Evolutionary conservation across 1,284 basidiomycete species (phyloP).

Genomic region (Thelephora terrestris): DNA sequence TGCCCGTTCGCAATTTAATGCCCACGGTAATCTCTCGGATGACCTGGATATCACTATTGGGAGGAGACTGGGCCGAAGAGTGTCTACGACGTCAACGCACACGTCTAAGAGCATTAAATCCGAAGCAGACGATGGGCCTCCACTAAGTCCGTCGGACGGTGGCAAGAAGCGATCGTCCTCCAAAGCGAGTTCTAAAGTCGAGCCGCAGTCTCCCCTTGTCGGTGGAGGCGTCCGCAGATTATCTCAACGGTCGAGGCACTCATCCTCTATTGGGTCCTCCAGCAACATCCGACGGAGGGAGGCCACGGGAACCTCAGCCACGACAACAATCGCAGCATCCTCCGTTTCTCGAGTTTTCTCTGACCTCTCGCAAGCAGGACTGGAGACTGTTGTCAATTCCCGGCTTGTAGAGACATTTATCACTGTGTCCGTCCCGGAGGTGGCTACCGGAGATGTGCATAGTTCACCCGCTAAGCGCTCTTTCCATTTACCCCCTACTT

Average conservation of each 20-base stretch:
- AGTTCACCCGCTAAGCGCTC: constrained; percentile 10
- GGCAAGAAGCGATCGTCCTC: constrained; percentile 11
- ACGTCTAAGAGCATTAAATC: background rate
- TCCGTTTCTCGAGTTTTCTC: constrained; percentile 27
- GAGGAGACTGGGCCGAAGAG: constrained; percentile 47
- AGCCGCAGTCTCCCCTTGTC: background rate
- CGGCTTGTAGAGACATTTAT: constrained; percentile 75
- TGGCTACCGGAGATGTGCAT: background rate
- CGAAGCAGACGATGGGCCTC: background rate
- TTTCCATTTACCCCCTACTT: constrained; percentile 13
- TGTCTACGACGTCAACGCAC: constrained; percentile 46
- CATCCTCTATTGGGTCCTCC: constrained; percentile 8
- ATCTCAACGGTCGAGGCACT: constrained; percentile 19
- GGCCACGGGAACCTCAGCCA: background rate
- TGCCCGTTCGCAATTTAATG: constrained; percentile 44
- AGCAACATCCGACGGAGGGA: constrained; percentile 4
- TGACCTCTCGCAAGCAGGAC: constrained; percentile 53
- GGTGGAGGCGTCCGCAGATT: constrained; percentile 19
- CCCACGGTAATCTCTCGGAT: constrained; percentile 47
- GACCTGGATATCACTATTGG: constrained; percentile 57
- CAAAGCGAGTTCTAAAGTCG: constrained; percentile 3
- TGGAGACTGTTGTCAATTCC: constrained; percentile 62
- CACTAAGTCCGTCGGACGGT: background rate
- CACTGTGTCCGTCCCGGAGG: constrained; percentile 35
- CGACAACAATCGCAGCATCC: constrained; percentile 10